These are phyloP conservation scores for Cubamyces lactineus DNA, from an alignment of 768 basidiomycete genomes.

Conservation along the genomic window DNA sequence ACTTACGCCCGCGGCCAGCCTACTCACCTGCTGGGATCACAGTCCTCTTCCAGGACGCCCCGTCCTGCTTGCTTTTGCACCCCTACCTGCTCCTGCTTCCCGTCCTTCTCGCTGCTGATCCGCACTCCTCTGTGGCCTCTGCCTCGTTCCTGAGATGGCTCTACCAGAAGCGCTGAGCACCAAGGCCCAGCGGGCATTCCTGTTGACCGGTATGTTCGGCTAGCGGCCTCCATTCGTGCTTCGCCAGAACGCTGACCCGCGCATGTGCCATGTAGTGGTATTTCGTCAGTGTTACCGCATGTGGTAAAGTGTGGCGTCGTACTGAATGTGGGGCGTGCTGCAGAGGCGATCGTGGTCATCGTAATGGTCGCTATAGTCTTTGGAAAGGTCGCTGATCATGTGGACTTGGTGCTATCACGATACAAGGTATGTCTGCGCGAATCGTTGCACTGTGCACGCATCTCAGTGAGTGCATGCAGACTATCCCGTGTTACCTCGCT, in stretches of 20 bases:
- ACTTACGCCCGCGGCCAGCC: not conserved
- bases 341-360: constrained; percentile 78
- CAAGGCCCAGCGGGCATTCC: constrained; percentile 71
- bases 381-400: constrained; percentile 57
- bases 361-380: constrained; percentile 77
- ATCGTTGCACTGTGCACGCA: not conserved
- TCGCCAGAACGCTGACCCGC: constrained; percentile 15
- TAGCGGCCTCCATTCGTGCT: constrained; percentile 5
- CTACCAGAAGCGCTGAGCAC: constrained; percentile 74
- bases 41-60: constrained; percentile 8
- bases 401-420: constrained; percentile 42
- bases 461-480: constrained; percentile 44
- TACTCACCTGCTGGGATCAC: not conserved
- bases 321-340: not conserved
- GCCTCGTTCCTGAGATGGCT: constrained; percentile 51
- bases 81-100: not conserved
- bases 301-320: not conserved
- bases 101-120: constrained; percentile 1
- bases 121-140: constrained; percentile 1
- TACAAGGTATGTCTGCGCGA: constrained; percentile 53
- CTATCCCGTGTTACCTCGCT: constrained; percentile 82
- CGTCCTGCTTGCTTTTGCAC: constrained; percentile 6
- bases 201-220: constrained; percentile 62
- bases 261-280: constrained; percentile 45
- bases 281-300: constrained; percentile 54